A percentile compares a stretch with the other conserved stretches of the same genome.
Conservation (phyloP, 768 basidiomycete genomes). For the Tephrocybe sp. region DNA sequence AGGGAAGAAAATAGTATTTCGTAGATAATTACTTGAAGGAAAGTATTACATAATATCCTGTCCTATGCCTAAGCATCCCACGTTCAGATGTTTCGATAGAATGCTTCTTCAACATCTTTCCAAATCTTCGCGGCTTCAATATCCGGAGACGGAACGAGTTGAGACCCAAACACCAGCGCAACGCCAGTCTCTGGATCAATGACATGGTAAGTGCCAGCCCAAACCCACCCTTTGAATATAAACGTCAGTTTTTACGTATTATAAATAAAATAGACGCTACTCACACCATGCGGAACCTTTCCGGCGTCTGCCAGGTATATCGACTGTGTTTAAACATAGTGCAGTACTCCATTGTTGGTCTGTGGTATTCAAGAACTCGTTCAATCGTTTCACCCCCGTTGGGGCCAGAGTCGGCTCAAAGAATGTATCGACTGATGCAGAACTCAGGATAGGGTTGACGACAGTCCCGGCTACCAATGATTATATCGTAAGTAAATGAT, state of each 20-base stretch:
- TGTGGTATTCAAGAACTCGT: conserved; percentile 1
- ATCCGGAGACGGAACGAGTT: conserved; percentile 27
- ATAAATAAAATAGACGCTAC: conserved; percentile 10
- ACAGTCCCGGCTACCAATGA: too few species aligned
- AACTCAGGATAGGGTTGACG: too few species aligned
- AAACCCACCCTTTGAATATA: conserved; percentile 29
- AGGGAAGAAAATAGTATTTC: too few species aligned
- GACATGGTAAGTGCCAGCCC: conserved; percentile 33
- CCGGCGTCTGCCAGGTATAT: conserved; percentile 26
- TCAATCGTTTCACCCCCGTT: conserved; percentile 1
- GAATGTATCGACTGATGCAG: too few species aligned
- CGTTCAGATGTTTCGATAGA: conserved; percentile 27
- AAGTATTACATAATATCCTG: too few species aligned
- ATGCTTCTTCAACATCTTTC: conserved; percentile 24
- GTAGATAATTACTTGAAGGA: too few species aligned
- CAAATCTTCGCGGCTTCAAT: conserved; percentile 20
- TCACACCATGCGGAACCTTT: conserved; percentile 32
- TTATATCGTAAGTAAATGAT: too few species aligned
- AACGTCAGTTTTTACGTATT: neutral
- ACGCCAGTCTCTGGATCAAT: conserved; percentile 36
- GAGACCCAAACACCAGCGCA: conserved; percentile 34
- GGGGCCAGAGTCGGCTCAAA: conserved; percentile 15
- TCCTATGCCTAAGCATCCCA: too few species aligned
- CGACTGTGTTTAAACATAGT: conserved; percentile 25
- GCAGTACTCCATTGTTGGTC: conserved; percentile 30